Evolutionary conservation across 352 stramenopile species (phyloP), one percentile per base, ranked within the genome.

Genomic region (Globisporangium barbulae): DNA sequence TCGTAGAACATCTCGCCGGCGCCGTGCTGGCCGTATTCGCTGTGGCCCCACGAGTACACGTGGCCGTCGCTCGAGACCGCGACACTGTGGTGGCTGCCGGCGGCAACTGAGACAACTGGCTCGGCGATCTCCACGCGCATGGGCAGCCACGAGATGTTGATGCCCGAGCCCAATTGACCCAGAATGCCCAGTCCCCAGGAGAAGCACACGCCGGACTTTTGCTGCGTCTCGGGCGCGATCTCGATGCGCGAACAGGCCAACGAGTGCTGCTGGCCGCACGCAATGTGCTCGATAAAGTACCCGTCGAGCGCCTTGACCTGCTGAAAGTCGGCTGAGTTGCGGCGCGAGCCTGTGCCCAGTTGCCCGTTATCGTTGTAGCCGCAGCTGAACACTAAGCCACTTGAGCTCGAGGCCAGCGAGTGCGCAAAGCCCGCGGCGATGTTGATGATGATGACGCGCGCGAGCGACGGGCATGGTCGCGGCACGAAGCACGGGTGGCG

Each of bases 341-440:
- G 81, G 37, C 81, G 70, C 53, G 81, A 84, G 33, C 83, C 83
- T 2, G 84, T 70, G 7, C 85, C 85, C 2, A 94, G 67, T 59
- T 94, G 85, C 12, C 85, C 83, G 58, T 89, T 90, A 65, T 94
- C 85, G 56, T 94, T 94, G 83, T 94, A 94, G 17, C 85, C 85
- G 42, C 85, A 94, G 59, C 78, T 88, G 48, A 87, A 91, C 7
- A 86, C 79, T 0, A 69, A 50, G 1, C 85, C 85, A 0, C 73
- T 64, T 3, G 63, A 73, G n/a, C 71, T 89, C 12, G 79, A 76
- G 3, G 80, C 83, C 52, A 94, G 54, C 17, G 81, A 92, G 61
- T 94, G 85, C 0, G 83, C 85, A 54, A 91, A 91, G n/a, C 85
- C 85, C 0, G 85, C 85, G 0, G 82, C 73, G 49, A 87, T 75